Evolutionary conservation across 2,329 filamentous ascomycete species (phyloP).

Genomic region (Scedosporium aurantiacum): DNA sequence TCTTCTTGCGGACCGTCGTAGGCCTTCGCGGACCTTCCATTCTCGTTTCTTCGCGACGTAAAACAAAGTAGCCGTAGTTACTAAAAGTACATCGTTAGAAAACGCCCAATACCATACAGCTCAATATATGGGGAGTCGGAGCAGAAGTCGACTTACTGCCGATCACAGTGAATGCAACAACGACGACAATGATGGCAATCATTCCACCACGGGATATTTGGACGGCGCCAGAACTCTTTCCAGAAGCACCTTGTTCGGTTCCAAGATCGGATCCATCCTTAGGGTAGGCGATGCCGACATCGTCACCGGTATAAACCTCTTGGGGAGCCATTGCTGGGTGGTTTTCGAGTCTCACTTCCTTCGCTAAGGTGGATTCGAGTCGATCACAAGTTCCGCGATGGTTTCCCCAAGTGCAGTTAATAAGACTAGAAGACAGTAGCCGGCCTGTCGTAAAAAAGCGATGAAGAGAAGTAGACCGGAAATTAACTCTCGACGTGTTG

Average conservation of each 20-base stretch:
- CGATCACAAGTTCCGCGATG: background rate
- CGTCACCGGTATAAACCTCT: constrained; percentile 4
- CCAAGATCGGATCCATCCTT: constrained; percentile 18
- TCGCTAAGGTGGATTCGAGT: background rate
- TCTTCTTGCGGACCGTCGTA: constrained; percentile 56
- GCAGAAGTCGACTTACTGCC: constrained; percentile 46
- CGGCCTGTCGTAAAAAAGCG: background rate
- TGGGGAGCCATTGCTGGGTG: background rate
- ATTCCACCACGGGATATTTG: constrained; percentile 57
- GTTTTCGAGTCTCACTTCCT: background rate
- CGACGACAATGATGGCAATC: constrained; percentile 64
- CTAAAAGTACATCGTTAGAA: constrained; percentile 24
- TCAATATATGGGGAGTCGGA: background rate
- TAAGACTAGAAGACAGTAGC: background rate
- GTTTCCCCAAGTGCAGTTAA: background rate
- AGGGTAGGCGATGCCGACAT: constrained; percentile 4
- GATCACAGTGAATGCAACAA: constrained; percentile 53
- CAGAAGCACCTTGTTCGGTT: constrained; percentile 53
- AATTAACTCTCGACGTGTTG: background rate
- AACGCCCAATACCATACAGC: too few relatives aligned
- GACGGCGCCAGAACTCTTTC: constrained; percentile 47
- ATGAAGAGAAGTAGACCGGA: background rate
- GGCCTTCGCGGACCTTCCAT: constrained; percentile 65
- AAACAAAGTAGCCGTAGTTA: constrained; percentile 56
- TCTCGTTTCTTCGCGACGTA: constrained; percentile 75